A percentile compares a stretch with the other conserved stretches of the same genome.
These are phyloP conservation scores for Pleurotus platypus DNA, from an alignment of 768 basidiomycete species.

Conservation along the genomic window DNA sequence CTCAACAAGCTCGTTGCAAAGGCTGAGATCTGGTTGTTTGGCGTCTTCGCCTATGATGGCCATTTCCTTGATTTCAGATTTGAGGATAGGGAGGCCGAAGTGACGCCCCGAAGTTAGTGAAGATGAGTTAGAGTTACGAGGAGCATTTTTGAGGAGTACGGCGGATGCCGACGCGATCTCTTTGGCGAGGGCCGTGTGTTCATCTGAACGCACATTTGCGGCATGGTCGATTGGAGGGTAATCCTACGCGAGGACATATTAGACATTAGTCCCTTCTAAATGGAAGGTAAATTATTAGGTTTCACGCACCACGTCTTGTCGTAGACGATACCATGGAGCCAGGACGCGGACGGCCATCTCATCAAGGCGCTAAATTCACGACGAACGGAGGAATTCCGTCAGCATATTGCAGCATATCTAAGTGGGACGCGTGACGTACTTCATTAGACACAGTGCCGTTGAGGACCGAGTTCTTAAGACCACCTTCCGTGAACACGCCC, in stretches of 20 bases:
- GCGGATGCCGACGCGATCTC: conserved; percentile 72
- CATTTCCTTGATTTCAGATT: background rate
- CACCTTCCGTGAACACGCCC: background rate
- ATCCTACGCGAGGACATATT: background rate
- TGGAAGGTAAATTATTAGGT: conserved; percentile 44
- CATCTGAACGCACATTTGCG: conserved; percentile 56
- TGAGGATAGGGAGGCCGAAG: background rate
- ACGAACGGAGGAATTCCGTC: background rate
- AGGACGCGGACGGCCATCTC: conserved; percentile 63
- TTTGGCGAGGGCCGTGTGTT: conserved; percentile 65
- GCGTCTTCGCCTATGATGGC: background rate
- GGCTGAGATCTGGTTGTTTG: background rate
- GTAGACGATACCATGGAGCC: conserved; percentile 64
- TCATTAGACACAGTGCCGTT: background rate
- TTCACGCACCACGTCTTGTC: conserved; percentile 58
- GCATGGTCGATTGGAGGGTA: conserved; percentile 20
- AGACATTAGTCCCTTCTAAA: background rate
- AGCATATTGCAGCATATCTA: background rate
- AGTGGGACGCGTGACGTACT: background rate
- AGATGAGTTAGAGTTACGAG: background rate
- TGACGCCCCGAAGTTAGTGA: background rate
- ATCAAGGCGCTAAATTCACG: background rate
- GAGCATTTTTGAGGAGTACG: conserved; percentile 58
- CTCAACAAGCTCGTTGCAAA: background rate
- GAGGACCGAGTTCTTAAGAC: background rate